Evolutionary conservation across 2,329 filamentous ascomycete species (phyloP), one percentile per base, ranked within the genome.

Genomic region (Ophiostoma australiae): DNA sequence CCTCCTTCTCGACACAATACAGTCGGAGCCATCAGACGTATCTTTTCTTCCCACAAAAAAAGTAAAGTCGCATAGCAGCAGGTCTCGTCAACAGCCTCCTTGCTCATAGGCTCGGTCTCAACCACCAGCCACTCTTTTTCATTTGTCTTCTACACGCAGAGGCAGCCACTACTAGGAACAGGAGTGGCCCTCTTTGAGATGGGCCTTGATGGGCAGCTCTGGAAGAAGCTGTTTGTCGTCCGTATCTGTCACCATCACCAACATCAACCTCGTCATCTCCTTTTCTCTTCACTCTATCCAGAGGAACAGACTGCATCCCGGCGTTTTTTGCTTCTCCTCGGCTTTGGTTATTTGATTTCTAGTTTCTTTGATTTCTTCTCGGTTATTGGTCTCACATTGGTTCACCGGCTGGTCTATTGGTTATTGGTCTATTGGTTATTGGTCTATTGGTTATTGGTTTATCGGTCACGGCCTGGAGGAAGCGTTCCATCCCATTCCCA

Each of bases 301-400:
- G 52, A 58, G 52, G 23, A 58, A 58, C 52, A 58, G 52, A 58
- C 52, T 33, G 61, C 17, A 65, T 33, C 31, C 27, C 31, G 61
- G 33, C 61, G 61, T 65, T 37, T 31, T 65, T 48, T 48, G 27
- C 61, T 20, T 37, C 61, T 65, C 61, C 44, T 48, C 44, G 17
- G 44, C 17, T 48, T 48, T 48, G 44, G 20, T 48, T 48, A 48
- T 48, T n/a, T 48, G 27, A 7, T 65, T 31, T 65, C 23, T 65
- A 17, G 35, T 5, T 20, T 35, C 31, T 31, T 65, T 35, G 61
- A 15, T 37, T 23, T 27, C 6, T 17, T 48, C 5, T 58, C 10
- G 52, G n/a, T 23, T 58, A 23, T 27, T 58, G 48, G n/a, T 13
- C 20, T 17, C n/a, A 58, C n/a, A 52, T 52, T 52, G 7, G 48